phyloP scores from a whole-genome alignment of 78 protist species.

The Protostelium mycophagum region DNA sequence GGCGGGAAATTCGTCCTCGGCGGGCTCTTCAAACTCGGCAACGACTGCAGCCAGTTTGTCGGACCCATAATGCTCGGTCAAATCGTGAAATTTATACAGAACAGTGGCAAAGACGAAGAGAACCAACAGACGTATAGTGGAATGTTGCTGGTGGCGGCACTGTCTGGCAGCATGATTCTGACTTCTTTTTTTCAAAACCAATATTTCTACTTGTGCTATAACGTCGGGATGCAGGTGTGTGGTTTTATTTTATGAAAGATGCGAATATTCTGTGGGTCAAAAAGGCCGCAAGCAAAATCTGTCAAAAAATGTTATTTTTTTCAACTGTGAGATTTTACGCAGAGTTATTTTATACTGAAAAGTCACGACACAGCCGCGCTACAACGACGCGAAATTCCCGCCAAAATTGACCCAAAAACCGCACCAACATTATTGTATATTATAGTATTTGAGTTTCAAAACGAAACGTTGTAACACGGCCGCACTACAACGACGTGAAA shows the following conservation, averaged over 20 bases:
- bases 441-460: too few relatives aligned
- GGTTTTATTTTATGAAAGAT: too few relatives aligned
- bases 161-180: conserved; percentile 17
- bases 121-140: conserved; percentile 13
- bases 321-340: too few relatives aligned
- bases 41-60: conserved; percentile 31
- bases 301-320: too few relatives aligned
- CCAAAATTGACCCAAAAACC: not conserved
- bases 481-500: too few relatives aligned
- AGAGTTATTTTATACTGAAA: too few relatives aligned
- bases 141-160: conserved; percentile 30
- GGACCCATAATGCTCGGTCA: conserved; percentile 36
- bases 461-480: too few relatives aligned
- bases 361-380: too few relatives aligned
- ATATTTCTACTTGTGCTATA: conserved; percentile 36
- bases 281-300: too few relatives aligned
- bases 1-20: conserved; percentile 41
- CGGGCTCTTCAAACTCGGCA: conserved; percentile 26
- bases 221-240: conserved; percentile 39
- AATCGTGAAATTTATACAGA: conserved; percentile 8
- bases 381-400: not conserved
- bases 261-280: too few relatives aligned
- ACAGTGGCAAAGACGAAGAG: not conserved
- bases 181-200: conserved; percentile 13
- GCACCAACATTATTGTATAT: too few relatives aligned